These are phyloP conservation scores for Pseudopithomyces maydicus DNA, from an alignment of 2,329 filamentous ascomycete genomes.

Conservation along the genomic window DNA sequence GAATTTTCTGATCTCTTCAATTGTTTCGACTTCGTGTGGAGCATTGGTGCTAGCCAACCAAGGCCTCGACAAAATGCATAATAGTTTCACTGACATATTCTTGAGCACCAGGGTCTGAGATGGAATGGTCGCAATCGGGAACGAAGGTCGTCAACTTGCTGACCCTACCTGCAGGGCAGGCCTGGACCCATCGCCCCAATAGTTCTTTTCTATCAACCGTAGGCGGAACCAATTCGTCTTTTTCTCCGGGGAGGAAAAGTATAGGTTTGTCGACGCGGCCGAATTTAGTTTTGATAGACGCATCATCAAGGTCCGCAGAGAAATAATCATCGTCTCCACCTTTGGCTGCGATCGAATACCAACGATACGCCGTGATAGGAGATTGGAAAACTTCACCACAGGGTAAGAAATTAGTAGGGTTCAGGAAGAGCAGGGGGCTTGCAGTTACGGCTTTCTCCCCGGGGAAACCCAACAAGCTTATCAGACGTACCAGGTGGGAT, in stretches of 20 bases:
- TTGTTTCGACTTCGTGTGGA: no score
- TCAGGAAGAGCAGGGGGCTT: no score
- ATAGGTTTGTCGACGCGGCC: slow-evolving; percentile 14
- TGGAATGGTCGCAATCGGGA: slow-evolving; percentile 7
- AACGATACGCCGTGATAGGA: slow-evolving; percentile 22
- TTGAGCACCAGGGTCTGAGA: background rate
- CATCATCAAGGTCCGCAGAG: slow-evolving; percentile 16
- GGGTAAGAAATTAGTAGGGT: no score
- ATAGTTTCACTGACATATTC: background rate
- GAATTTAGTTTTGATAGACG: slow-evolving; percentile 3
- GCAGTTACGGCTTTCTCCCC: no score
- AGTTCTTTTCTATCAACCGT: slow-evolving; percentile 13
- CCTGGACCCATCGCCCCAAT: background rate
- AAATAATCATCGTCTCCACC: slow-evolving; percentile 27
- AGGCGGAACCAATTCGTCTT: slow-evolving; percentile 22
- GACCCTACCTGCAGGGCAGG: background rate
- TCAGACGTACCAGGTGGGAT: slow-evolving; percentile 3
- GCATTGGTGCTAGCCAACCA: background rate
- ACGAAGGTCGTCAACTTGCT: slow-evolving; percentile 9
- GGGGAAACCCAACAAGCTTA: no score
- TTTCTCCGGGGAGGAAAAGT: slow-evolving; percentile 16
- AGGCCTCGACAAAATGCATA: background rate
- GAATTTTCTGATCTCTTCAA: no score
- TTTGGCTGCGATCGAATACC: slow-evolving; percentile 17
- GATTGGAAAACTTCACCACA: slow-evolving; percentile 10